Conservation (phyloP, 2,329 filamentous ascomycete genomes). For the Diaporthe eres region DNA sequence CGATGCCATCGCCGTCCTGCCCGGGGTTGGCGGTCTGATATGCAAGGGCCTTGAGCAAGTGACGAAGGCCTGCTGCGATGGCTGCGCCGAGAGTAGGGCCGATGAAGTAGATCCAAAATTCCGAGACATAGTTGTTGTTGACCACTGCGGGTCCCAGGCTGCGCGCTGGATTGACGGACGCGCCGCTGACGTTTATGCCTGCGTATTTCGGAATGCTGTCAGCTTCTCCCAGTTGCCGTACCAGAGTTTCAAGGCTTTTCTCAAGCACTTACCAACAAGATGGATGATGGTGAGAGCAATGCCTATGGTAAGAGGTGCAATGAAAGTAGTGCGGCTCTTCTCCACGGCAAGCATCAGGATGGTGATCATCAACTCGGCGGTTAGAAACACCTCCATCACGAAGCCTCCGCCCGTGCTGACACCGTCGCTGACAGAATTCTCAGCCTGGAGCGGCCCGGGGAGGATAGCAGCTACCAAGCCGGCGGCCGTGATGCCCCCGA, state of each 20-base stretch:
- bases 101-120: constrained; percentile 67
- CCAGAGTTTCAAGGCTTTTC: rapidly evolving
- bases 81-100: constrained; percentile 63
- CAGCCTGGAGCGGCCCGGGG: constrained; percentile 55
- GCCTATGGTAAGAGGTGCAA: constrained; percentile 32
- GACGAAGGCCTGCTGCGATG: constrained; percentile 57
- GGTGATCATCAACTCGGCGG: constrained; percentile 63
- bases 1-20: constrained; percentile 45
- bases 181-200: constrained; percentile 52
- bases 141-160: constrained; percentile 62
- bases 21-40: constrained; percentile 51
- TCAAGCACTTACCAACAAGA: constrained; percentile 11
- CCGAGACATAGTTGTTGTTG: constrained; percentile 53
- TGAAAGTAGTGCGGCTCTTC: constrained; percentile 71
- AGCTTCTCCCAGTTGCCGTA: not conserved
- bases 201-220: not conserved
- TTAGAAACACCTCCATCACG: constrained; percentile 68
- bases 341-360: constrained; percentile 71
- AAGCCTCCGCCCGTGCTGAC: constrained; percentile 61
- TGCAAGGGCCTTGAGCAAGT: constrained; percentile 53
- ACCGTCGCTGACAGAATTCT: constrained; percentile 58
- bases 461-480: constrained; percentile 57
- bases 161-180: constrained; percentile 61
- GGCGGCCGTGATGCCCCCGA: constrained; percentile 55
- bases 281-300: constrained; percentile 11